phyloP scores from a whole-genome alignment of 805 yeast species.

The Pichia manshurica region DNA sequence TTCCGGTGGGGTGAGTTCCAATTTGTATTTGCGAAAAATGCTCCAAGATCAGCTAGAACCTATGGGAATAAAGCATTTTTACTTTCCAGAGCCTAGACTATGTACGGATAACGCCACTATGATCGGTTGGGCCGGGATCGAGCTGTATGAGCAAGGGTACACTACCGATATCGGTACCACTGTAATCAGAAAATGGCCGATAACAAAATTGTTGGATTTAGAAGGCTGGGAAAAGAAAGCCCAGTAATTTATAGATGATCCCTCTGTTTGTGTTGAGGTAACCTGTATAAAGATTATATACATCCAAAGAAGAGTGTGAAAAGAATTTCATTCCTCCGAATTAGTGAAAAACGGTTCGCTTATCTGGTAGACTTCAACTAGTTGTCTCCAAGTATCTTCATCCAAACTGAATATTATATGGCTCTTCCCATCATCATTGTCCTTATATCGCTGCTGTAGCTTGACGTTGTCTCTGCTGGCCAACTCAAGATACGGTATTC shows the following conservation, averaged over 20 bases:
- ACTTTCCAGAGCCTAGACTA: constrained; percentile 62
- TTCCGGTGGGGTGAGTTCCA: constrained; percentile 95
- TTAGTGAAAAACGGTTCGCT: constrained; percentile 39
- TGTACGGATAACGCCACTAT: constrained; percentile 95
- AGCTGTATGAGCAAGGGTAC: constrained; percentile 56
- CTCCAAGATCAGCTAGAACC: constrained; percentile 34
- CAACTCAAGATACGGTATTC: constrained; percentile 29
- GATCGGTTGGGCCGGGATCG: constrained; percentile 98
- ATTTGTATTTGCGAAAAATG: constrained; percentile 46
- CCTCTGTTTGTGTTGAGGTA: not conserved
- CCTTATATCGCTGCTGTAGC: constrained; percentile 17
- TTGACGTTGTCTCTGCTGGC: constrained; percentile 21
- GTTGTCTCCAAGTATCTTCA: constrained; percentile 54
- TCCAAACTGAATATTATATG: constrained; percentile 76
- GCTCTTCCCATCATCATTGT: constrained; percentile 29
- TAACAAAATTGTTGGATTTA: constrained; percentile 42
- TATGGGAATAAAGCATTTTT: constrained; percentile 34
- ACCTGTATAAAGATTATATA: not conserved
- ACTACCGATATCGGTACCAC: constrained; percentile 47
- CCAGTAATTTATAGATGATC: not conserved
- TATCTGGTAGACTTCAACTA: constrained; percentile 52
- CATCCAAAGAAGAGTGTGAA: too few species aligned
- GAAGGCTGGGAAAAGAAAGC: constrained; percentile 44
- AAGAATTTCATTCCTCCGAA: not conserved
- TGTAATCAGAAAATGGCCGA: constrained; percentile 84